phyloP scores from a whole-genome alignment of 1,284 basidiomycete species.

The Leccinum solheimii region DNA sequence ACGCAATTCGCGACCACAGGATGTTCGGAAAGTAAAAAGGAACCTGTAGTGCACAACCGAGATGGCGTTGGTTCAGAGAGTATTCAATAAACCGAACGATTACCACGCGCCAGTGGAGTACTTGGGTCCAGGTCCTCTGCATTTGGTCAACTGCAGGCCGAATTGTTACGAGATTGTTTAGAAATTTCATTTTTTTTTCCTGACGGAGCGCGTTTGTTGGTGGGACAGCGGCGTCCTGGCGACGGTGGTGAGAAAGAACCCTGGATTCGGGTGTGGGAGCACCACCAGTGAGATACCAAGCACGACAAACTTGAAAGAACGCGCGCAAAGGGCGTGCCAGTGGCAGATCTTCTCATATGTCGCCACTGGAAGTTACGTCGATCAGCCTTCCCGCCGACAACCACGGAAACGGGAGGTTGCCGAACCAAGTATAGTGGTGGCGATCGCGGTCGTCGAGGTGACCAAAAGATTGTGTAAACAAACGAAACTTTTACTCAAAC shows the following conservation, averaged over 20 bases:
- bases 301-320: slow-evolving; percentile 16
- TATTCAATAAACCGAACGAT: slow-evolving; percentile 23
- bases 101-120: slow-evolving; percentile 31
- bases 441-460: not conserved
- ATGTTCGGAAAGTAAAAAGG: slow-evolving; percentile 11
- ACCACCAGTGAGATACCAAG: slow-evolving; percentile 12
- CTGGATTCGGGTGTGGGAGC: slow-evolving; percentile 19
- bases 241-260: slow-evolving; percentile 27
- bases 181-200: not conserved
- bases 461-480: slow-evolving; percentile 16
- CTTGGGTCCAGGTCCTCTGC: slow-evolving; percentile 31
- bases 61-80: not conserved
- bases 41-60: slow-evolving; percentile 1
- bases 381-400: slow-evolving; percentile 16
- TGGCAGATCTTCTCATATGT: slow-evolving; percentile 18
- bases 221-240: slow-evolving; percentile 11
- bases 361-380: slow-evolving; percentile 17
- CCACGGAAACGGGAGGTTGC: slow-evolving; percentile 13
- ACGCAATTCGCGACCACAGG: slow-evolving; percentile 19
- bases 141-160: slow-evolving; percentile 6
- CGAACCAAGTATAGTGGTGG: not conserved
- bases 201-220: slow-evolving; percentile 11
- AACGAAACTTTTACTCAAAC: not conserved
- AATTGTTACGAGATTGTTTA: slow-evolving; percentile 25
- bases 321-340: slow-evolving; percentile 32